These are phyloP conservation scores for Tricholoma bakamatsutake DNA, from an alignment of 768 basidiomycete genomes.

Conservation along the genomic window DNA sequence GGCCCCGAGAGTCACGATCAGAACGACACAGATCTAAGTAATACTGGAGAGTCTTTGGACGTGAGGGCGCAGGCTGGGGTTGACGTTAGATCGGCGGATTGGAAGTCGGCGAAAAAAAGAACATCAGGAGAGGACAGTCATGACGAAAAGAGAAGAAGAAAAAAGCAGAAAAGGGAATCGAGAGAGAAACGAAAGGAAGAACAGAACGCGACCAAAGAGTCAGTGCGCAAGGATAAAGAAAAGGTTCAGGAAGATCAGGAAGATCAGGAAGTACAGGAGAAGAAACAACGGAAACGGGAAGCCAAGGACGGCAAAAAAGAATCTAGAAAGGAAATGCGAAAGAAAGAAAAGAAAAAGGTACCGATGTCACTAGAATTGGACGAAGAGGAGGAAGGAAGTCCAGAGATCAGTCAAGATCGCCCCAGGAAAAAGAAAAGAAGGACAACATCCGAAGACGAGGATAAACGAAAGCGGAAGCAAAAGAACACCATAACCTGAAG, in stretches of 20 bases:
- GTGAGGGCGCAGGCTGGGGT: neutral
- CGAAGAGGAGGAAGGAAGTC: neutral
- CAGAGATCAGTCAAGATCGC: neutral
- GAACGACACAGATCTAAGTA: neutral
- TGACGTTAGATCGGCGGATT: neutral
- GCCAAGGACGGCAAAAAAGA: constrained; percentile 1
- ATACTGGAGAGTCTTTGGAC: neutral
- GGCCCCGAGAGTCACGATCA: constrained; percentile 34
- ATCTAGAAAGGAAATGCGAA: constrained; percentile 1
- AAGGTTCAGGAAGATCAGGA: constrained; percentile 3
- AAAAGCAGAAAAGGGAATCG: constrained; percentile 13
- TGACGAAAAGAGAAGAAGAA: constrained; percentile 9
- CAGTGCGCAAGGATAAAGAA: constrained; percentile 10
- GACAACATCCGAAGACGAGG: neutral
- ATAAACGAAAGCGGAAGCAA: constrained; percentile 10
- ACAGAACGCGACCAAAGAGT: constrained; percentile 12
- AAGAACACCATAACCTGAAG: neutral
- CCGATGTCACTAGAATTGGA: neutral
- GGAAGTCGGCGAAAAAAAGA: constrained; percentile 12
- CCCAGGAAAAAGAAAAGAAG: constrained; percentile 12
- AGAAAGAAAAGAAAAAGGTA: constrained; percentile 2
- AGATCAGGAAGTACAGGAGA: constrained; percentile 6
- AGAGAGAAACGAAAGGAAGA: constrained; percentile 17
- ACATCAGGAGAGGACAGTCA: constrained; percentile 6
- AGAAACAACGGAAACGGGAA: constrained; percentile 15